These are phyloP conservation scores for Eucalyptus marginata DNA, from an alignment of 345 rosid species.

Conservation along the genomic window DNA sequence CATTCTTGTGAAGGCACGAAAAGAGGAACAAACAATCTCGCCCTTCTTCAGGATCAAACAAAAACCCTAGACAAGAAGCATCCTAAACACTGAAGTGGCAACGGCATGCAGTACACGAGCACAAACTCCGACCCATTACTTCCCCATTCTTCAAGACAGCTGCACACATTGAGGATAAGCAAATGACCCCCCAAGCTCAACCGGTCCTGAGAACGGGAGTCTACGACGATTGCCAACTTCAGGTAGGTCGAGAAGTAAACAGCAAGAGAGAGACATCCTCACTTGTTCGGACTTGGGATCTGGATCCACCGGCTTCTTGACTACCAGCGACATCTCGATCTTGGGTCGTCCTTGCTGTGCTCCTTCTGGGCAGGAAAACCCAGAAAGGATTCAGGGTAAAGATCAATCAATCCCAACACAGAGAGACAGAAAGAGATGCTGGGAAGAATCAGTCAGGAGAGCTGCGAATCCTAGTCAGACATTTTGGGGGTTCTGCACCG, in stretches of 20 bases:
- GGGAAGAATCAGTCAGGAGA: neutral
- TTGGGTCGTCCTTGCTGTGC: neutral
- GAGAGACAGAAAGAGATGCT: neutral
- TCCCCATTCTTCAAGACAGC: neutral
- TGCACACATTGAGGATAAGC: neutral
- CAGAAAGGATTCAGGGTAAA: neutral
- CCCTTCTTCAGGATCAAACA: neutral
- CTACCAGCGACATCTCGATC: neutral
- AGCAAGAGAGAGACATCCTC: neutral
- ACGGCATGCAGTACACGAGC: neutral
- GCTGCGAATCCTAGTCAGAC: neutral
- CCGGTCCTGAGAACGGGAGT: neutral
- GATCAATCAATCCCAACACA: neutral
- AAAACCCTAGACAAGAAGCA: neutral
- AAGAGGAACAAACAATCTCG: neutral
- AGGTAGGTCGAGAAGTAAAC: neutral
- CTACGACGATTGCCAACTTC: neutral
- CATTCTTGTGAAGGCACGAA: neutral
- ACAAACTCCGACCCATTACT: neutral
- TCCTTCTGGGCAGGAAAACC: neutral
- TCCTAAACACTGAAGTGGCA: neutral
- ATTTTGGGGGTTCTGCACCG: neutral
- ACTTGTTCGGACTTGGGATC: neutral
- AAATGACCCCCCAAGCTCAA: neutral
- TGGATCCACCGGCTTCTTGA: neutral